phyloP scores from a whole-genome alignment of 495 filamentous ascomycete genomes.

The Glarea lozoyensis region DNA sequence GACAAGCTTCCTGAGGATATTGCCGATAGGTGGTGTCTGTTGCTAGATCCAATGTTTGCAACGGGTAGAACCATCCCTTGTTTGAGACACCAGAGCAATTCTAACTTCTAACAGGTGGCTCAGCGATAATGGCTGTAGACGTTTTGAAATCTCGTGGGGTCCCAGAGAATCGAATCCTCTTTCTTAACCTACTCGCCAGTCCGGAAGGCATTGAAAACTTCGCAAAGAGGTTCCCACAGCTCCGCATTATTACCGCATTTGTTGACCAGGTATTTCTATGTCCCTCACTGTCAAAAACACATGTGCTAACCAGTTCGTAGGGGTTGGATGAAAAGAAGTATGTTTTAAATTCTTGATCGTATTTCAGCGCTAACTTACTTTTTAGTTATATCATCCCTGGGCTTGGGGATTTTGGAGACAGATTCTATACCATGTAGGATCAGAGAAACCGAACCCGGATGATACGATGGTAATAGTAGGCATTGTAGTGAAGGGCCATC shows the following conservation, averaged over 20 bases:
- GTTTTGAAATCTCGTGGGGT: constrained; percentile 83
- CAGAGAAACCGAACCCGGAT: too few relatives aligned
- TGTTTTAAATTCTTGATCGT: constrained; percentile 19
- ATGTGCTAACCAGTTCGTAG: constrained; percentile 25
- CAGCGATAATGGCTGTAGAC: constrained; percentile 92
- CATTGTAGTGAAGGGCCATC: too few relatives aligned
- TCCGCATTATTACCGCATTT: constrained; percentile 93
- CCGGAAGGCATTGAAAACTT: constrained; percentile 87
- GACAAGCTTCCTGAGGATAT: constrained; percentile 96
- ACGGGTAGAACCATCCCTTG: constrained; percentile 53
- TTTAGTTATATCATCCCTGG: constrained; percentile 91
- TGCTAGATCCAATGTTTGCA: constrained; percentile 98
- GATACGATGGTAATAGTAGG: too few relatives aligned
- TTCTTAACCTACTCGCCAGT: constrained; percentile 92
- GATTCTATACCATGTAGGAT: constrained; percentile 93
- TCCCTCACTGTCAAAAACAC: not conserved
- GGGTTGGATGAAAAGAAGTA: constrained; percentile 97
- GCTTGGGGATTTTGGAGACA: constrained; percentile 91
- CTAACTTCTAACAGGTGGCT: constrained; percentile 54
- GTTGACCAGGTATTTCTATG: constrained; percentile 59
- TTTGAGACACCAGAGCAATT: not conserved
- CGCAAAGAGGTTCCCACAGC: constrained; percentile 81
- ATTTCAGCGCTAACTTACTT: constrained; percentile 17
- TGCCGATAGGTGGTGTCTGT: constrained; percentile 79
- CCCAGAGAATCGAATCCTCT: constrained; percentile 88